A percentile compares a stretch with the other conserved stretches of the same genome.
phyloP scores from a whole-genome alignment of 805 yeast species.

The Candida tammaniensis region DNA sequence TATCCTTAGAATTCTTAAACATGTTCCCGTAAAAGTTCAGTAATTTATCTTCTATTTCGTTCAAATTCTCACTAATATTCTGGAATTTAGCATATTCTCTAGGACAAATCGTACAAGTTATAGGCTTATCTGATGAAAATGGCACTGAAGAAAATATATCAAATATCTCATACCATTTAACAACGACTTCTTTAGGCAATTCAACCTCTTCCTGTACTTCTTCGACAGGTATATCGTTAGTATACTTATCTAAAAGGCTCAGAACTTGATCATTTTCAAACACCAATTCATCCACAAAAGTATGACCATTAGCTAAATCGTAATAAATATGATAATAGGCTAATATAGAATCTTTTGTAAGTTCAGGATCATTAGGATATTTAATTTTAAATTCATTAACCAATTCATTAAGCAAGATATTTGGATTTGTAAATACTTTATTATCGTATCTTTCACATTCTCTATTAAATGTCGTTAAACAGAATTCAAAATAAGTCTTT shows the following conservation, averaged over 20 bases:
- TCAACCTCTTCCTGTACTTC: slow-evolving; percentile 15
- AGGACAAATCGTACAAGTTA: slow-evolving; percentile 28
- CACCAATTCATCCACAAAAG: slow-evolving; percentile 25
- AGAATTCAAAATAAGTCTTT: slow-evolving; percentile 13
- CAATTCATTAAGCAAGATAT: slow-evolving; percentile 20
- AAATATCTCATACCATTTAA: slow-evolving; percentile 31
- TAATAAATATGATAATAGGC: slow-evolving; percentile 25
- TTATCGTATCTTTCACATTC: slow-evolving; percentile 19
- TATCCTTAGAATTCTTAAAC: slow-evolving; percentile 5
- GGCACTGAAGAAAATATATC: slow-evolving; percentile 24
- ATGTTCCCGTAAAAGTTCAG: slow-evolving; percentile 9
- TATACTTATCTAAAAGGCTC: slow-evolving; percentile 18
- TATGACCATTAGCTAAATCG: slow-evolving; percentile 25
- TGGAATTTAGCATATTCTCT: slow-evolving; percentile 19
- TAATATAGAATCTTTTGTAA: slow-evolving; percentile 25
- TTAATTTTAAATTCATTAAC: slow-evolving; percentile 17
- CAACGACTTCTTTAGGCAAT: slow-evolving; percentile 14
- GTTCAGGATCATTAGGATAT: slow-evolving; percentile 19
- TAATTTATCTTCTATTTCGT: slow-evolving; percentile 10
- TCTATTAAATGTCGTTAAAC: slow-evolving; percentile 22
- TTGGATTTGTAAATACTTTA: slow-evolving; percentile 15
- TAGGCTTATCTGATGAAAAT: slow-evolving; percentile 18
- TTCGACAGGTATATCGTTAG: slow-evolving; percentile 3
- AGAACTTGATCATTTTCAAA: slow-evolving; percentile 24
- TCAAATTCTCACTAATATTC: slow-evolving; percentile 9